phyloP scores from a whole-genome alignment of 2,329 filamentous ascomycete species.

The Leptographium wingfieldii region DNA sequence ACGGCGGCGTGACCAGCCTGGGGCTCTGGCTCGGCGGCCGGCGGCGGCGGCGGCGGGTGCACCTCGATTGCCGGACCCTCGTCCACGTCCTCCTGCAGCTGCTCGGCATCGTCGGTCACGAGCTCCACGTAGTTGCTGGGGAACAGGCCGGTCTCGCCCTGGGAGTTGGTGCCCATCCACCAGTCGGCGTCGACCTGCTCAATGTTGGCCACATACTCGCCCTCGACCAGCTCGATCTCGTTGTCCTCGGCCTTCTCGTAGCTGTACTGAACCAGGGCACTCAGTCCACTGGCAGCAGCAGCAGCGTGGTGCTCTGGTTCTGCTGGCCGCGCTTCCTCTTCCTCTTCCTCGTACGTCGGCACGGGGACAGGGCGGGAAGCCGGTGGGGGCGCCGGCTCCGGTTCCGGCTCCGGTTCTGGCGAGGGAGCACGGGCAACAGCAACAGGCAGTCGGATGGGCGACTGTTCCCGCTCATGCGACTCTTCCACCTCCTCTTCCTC shows the following conservation, averaged over 20 bases:
- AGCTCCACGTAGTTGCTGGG: slow-evolving; percentile 95
- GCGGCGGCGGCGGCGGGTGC: slow-evolving; percentile 17
- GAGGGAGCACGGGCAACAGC: slow-evolving; percentile 58
- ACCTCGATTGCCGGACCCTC: slow-evolving; percentile 12
- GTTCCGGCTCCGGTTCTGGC: slow-evolving; percentile 5
- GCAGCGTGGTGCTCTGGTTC: slow-evolving; percentile 43
- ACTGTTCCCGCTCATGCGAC: slow-evolving; percentile 37
- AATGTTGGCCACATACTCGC: slow-evolving; percentile 79
- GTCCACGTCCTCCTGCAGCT: slow-evolving; percentile 3
- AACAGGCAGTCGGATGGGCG: slow-evolving; percentile 75
- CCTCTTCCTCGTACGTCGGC: slow-evolving; percentile 39
- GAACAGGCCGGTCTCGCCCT: slow-evolving; percentile 80
- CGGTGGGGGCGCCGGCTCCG: slow-evolving; percentile 25
- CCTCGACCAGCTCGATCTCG: slow-evolving; percentile 82
- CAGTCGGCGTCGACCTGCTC: slow-evolving; percentile 97
- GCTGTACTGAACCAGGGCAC: slow-evolving; percentile 78
- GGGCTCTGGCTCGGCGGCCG: slow-evolving; percentile 13
- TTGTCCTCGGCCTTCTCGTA: slow-evolving; percentile 98
- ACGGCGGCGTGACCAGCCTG: slow-evolving; percentile 12
- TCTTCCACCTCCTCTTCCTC: slow-evolving; percentile 45
- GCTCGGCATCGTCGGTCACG: slow-evolving; percentile 44
- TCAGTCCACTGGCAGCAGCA: slow-evolving; percentile 33
- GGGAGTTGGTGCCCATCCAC: slow-evolving; percentile 90
- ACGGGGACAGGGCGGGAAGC: slow-evolving; percentile 35
- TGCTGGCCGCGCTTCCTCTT: slow-evolving; percentile 53